phyloP scores from a whole-genome alignment of 192 early-diverging fungal species.

The Cladochytrium replicatum region DNA sequence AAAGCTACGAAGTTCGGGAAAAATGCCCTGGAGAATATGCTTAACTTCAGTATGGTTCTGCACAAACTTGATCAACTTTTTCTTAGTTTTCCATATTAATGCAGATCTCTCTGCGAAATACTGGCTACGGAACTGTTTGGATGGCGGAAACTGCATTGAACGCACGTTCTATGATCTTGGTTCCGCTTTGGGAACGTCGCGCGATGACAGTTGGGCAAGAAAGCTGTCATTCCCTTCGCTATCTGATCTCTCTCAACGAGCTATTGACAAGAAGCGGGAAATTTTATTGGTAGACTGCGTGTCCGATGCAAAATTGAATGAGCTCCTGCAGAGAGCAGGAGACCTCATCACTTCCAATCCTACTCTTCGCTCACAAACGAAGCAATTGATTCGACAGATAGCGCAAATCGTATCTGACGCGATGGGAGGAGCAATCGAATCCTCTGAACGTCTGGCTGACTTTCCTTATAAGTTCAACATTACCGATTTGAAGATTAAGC shows the following conservation, averaged over 20 bases:
- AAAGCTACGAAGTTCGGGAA: conserved; percentile 35
- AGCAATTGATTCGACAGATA: conserved; percentile 33
- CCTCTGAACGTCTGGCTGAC: conserved; percentile 9
- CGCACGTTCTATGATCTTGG: conserved; percentile 49
- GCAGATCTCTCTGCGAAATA: conserved; percentile 47
- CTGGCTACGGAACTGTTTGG: conserved; percentile 39
- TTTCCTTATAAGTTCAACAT: conserved; percentile 42
- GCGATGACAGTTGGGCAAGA: conserved; percentile 7
- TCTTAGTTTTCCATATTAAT: background rate
- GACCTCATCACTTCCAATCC: background rate
- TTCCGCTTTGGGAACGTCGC: conserved; percentile 29
- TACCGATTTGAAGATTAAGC: conserved; percentile 37
- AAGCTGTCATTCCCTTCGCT: conserved; percentile 24
- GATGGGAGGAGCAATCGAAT: conserved; percentile 39
- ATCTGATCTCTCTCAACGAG: conserved; percentile 16
- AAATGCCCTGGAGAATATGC: conserved; percentile 46
- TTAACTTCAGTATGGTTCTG: conserved; percentile 34
- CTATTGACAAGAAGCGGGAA: conserved; percentile 42
- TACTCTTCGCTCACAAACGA: conserved; percentile 3
- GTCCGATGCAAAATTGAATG: conserved; percentile 18
- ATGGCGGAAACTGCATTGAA: conserved; percentile 27
- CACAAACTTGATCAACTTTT: conserved; percentile 3
- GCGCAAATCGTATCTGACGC: conserved; percentile 28
- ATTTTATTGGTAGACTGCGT: conserved; percentile 30
- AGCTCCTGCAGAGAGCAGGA: too few species aligned